Percentiles rank a stretch among this genome's conserved stretches.
Conservation (phyloP, 441 rosid species). For the Pelargonium myrrhifolium region DNA sequence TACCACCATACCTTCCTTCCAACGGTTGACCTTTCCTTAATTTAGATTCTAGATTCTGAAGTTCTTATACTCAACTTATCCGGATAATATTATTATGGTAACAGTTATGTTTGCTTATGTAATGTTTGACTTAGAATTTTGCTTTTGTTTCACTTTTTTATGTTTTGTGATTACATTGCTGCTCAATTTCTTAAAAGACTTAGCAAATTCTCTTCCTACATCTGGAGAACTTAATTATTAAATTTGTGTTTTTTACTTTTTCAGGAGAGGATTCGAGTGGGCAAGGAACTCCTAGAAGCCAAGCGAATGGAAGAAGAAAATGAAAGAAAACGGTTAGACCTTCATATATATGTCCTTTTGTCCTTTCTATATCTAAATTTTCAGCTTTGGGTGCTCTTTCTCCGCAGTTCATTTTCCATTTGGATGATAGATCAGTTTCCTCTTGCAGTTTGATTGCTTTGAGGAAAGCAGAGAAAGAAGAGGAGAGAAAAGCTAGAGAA, state of each 20-base stretch:
- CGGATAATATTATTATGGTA: too few relatives aligned
- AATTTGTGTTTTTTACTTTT: constrained; percentile 1
- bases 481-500: constrained; percentile 85
- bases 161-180: not conserved
- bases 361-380: constrained; percentile 14
- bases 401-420: too few relatives aligned
- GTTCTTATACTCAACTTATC: too few relatives aligned
- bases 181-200: not conserved
- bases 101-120: too few relatives aligned
- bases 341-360: not conserved
- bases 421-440: not conserved
- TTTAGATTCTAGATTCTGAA: too few relatives aligned
- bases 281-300: constrained; percentile 94
- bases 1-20: too few relatives aligned
- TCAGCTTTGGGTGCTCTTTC: not conserved
- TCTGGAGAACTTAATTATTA: not conserved
- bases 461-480: constrained; percentile 96
- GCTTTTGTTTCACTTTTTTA: not conserved
- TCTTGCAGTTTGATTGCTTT: constrained; percentile 54
- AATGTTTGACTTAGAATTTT: too few relatives aligned
- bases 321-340: constrained; percentile 80
- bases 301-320: constrained; percentile 87
- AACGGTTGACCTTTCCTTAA: too few relatives aligned
- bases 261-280: constrained; percentile 87
- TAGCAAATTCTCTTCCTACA: not conserved